Conservation (phyloP, 345 rosid genomes). For the Angophora floribunda region DNA sequence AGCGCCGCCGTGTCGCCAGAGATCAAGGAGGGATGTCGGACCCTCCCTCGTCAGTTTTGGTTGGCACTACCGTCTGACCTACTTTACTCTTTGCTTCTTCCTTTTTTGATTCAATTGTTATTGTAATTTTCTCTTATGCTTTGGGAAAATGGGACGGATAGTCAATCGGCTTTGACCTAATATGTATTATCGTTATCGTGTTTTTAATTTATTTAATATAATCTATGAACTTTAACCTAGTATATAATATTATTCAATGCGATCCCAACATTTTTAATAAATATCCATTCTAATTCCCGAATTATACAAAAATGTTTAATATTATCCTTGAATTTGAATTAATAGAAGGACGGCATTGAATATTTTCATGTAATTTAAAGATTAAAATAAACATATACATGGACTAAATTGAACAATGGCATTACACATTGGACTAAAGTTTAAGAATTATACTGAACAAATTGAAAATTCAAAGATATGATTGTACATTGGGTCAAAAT, state of each 20-base stretch:
- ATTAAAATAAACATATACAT: background rate
- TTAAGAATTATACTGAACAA: accelerated
- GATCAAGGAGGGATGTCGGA: background rate
- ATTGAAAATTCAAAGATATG: background rate
- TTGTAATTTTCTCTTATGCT: background rate
- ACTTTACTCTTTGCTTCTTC: background rate
- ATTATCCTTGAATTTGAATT: background rate
- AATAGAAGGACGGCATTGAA: background rate
- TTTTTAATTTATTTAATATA: background rate
- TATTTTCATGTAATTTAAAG: background rate
- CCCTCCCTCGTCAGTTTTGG: background rate
- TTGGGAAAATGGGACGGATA: background rate
- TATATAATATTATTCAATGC: background rate
- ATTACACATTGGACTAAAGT: background rate
- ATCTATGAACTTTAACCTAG: accelerated
- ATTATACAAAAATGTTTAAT: too few species aligned
- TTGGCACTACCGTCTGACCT: background rate
- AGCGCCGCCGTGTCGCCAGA: background rate
- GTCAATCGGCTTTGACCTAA: accelerated
- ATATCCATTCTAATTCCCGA: accelerated
- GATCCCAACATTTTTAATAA: accelerated
- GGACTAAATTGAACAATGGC: background rate
- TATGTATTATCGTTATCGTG: accelerated
- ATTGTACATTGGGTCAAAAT: accelerated
- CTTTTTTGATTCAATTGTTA: too few species aligned